A percentile compares a stretch with the other conserved stretches of the same genome.
Conservation (phyloP, 2,329 filamentous ascomycete genomes). For the Penicillium paneum region DNA sequence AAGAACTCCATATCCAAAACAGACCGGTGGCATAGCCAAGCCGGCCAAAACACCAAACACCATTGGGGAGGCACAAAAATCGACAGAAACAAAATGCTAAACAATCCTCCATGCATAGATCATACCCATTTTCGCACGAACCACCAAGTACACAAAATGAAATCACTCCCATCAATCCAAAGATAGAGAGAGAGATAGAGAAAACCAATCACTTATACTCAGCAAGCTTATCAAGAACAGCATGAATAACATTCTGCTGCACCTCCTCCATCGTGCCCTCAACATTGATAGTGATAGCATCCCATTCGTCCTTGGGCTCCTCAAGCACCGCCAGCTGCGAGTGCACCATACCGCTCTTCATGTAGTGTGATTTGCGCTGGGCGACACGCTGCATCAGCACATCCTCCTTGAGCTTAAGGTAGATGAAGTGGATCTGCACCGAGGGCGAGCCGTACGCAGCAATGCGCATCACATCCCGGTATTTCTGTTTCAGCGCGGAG, state of each 20-base stretch:
- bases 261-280: constrained; percentile 55
- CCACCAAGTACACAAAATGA: not conserved
- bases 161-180: not conserved
- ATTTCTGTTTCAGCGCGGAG: constrained; percentile 94
- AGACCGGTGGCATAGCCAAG: not conserved
- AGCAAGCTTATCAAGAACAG: constrained; percentile 56
- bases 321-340: constrained; percentile 90
- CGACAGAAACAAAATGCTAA: constrained; percentile 6
- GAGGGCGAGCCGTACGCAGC: constrained; percentile 71
- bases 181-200: not conserved
- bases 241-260: constrained; percentile 56
- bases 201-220: constrained; percentile 32
- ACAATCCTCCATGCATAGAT: constrained; percentile 10
- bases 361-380: constrained; percentile 79
- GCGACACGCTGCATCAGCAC: constrained; percentile 73
- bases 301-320: constrained; percentile 69
- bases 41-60: constrained; percentile 8
- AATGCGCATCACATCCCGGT: constrained; percentile 85
- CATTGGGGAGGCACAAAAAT: not conserved
- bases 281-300: constrained; percentile 68
- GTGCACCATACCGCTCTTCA: constrained; percentile 92
- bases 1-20: constrained; percentile 9
- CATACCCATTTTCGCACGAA: not conserved
- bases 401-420: constrained; percentile 74
- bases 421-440: constrained; percentile 87